Base-by-base conservation (phyloP, 768 basidiomycete species). In the Auriscalpium microsporum region DNA sequence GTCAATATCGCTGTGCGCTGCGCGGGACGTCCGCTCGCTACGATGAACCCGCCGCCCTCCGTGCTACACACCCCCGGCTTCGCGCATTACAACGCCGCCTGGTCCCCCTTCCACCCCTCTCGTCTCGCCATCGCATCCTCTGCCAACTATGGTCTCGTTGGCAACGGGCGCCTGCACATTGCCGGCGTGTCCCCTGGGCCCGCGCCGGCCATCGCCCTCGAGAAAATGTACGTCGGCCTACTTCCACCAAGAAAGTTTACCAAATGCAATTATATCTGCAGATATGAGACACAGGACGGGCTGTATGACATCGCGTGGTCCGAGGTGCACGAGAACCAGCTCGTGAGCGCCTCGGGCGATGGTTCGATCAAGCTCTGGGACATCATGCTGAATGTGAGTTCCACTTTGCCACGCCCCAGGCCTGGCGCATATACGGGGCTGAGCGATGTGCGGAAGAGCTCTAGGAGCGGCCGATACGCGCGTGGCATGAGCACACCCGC, bases 271-370 rank as follows among this genome's bases (percentile, higher is more conserved):
- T 33, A 54, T 53, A 59, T 65, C 83, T 81, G 54, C 86, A 94
- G 90, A 58, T 95, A 85, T 63, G 91, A 94, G 67, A 84, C 91
- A 0, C 90, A 93, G 68, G 94, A 95, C 64, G 90, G 87, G 0
- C 70, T 94, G 8, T 94, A 87, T 67, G 93, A 94, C 64, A 73
- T 93, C 48, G 92, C 94, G 1, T 98, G 94, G 94, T 94, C 90
- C 37, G 95, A 98, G 72, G 70, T 83, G 35, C 91, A 96, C 69
- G 94, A 95, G 72, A 93, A 95, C 65, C 95, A 98, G 66, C 71
- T 98, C 38, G 86, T 89, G 2, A 84, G 91, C 1, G 88, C 82
- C 1, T 93, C 90, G 9, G 95, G 92, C 47, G 92, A 96, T 64
- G 94, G 94, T 2, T 87, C 90, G 13, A 78, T 96, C 64, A 84